These are phyloP conservation scores for Dactylellina drechsleri DNA, from an alignment of 2,329 filamentous ascomycete species.

Conservation along the genomic window DNA sequence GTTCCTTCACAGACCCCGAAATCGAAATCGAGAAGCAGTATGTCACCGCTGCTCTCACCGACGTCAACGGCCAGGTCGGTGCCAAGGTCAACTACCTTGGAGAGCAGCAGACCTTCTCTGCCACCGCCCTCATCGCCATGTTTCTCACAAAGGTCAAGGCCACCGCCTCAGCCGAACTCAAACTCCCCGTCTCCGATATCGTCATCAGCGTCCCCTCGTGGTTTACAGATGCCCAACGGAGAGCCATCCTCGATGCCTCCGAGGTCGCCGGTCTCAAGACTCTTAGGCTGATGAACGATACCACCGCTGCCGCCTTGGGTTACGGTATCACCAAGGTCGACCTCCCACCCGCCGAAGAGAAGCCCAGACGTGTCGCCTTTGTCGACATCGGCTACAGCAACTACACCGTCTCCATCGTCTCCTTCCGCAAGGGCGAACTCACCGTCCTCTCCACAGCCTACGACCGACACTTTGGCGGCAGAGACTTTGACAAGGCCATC, in stretches of 20 bases:
- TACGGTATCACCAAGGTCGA: slow-evolving; percentile 99
- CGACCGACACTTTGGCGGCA: slow-evolving; percentile 96
- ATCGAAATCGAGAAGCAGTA: slow-evolving; percentile 91
- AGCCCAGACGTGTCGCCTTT: slow-evolving; percentile 88
- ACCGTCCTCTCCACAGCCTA: slow-evolving; percentile 90
- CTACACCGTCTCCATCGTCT: slow-evolving; percentile 92
- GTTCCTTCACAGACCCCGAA: slow-evolving; percentile 87
- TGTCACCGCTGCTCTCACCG: slow-evolving; percentile 84
- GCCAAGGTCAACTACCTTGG: slow-evolving; percentile 92
- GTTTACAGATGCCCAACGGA: slow-evolving; percentile 95
- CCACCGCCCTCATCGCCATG: slow-evolving; percentile 93
- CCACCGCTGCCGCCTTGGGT: slow-evolving; percentile 91
- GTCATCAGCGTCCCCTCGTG: slow-evolving; percentile 94
- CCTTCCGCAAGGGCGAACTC: slow-evolving; percentile 97
- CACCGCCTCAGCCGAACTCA: slow-evolving; percentile 86
- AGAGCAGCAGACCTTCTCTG: slow-evolving; percentile 95
- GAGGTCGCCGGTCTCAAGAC: slow-evolving; percentile 94
- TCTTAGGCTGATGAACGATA: slow-evolving; percentile 96
- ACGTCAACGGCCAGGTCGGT: slow-evolving; percentile 92
- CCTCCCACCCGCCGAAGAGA: slow-evolving; percentile 86
- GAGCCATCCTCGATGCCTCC: slow-evolving; percentile 86
- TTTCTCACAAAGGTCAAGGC: slow-evolving; percentile 93
- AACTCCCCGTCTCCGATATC: slow-evolving; percentile 88
- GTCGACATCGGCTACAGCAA: slow-evolving; percentile 96
- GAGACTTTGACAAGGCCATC: slow-evolving; percentile 94